Evolutionary conservation across 352 stramenopile genomes (phyloP), one percentile per base, ranked within the genome.

Genomic region (Phytophthora kernoviae): DNA sequence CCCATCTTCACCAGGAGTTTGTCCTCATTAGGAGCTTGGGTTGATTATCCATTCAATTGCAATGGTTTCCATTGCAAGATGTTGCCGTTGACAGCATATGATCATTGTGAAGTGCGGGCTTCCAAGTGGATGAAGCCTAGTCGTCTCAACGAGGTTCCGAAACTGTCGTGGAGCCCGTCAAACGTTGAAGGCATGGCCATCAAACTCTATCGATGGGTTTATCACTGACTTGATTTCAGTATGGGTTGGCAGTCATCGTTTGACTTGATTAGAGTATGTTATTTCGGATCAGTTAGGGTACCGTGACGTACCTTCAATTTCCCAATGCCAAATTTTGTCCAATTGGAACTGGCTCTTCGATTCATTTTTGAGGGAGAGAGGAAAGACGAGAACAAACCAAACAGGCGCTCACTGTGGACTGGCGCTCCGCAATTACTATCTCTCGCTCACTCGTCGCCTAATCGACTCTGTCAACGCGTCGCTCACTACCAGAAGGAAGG

Each of bases 331-430:
- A 18, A 10, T 43, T 43, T 43, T 8, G 24, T 3, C 24, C 24
- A 30, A 30, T 30, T 30, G 37, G 37, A 8, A 43, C 37, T 43
- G 37, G 37, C 37, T 43, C n/a, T 43, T 20, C 34, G 34, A 17
- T 11, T 34, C 11, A 4, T 4, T 39, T 39, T 3, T 30, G 24
- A 30, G 24, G 14, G 33, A n/a, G 33, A 21, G 14, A 21, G 37
- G 37, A 43, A 15, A 43, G 37, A 43, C 37, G 37, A 43, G 37
- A 17, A 17, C 4, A 5, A 8, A 39, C 9, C 33, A 39, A 39
- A 39, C 33, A n/a, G 33, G 33, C 33, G 33, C 9, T n/a, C 33
- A 14, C 33, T 39, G 33, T 39, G 33, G 10, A 39, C 33, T 39
- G 33, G 33, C 14, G 14, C 33, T 39, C n/a, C 33, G 33, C 33